phyloP scores from a whole-genome alignment of 176 grass and related monocot species.

The Cenchrus purpureus region DNA sequence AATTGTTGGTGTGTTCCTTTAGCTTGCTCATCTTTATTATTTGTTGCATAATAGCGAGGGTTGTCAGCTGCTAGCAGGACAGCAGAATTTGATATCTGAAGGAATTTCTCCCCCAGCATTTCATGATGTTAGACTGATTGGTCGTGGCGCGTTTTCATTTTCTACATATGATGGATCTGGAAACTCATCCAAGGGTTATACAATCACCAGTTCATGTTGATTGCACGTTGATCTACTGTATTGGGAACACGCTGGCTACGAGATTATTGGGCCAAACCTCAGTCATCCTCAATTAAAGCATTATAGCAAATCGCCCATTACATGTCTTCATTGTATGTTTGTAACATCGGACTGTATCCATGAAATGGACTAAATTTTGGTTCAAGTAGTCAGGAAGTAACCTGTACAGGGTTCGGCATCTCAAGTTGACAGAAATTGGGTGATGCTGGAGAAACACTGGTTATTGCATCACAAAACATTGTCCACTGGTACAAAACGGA shows the following conservation, averaged over 20 bases:
- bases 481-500: slow-evolving; percentile 20
- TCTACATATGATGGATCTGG: no score
- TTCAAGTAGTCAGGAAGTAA: background rate
- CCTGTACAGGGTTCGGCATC: background rate
- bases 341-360: background rate
- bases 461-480: slow-evolving; percentile 30
- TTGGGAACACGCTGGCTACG: no score
- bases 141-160: background rate
- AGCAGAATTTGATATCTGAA: background rate
- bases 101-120: background rate
- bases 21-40: background rate
- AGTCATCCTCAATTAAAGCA: background rate
- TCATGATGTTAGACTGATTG: background rate
- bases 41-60: background rate
- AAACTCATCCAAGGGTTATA: no score
- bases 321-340: background rate
- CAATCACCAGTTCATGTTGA: no score
- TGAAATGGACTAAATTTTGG: background rate
- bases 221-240: no score
- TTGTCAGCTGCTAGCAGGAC: background rate
- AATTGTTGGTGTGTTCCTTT: background rate
- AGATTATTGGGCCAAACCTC: no score
- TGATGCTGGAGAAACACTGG: background rate
- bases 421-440: background rate
- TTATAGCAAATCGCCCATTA: background rate